Conservation (phyloP, 192 early-diverging fungal genomes). For the Diversispora eburnea region DNA sequence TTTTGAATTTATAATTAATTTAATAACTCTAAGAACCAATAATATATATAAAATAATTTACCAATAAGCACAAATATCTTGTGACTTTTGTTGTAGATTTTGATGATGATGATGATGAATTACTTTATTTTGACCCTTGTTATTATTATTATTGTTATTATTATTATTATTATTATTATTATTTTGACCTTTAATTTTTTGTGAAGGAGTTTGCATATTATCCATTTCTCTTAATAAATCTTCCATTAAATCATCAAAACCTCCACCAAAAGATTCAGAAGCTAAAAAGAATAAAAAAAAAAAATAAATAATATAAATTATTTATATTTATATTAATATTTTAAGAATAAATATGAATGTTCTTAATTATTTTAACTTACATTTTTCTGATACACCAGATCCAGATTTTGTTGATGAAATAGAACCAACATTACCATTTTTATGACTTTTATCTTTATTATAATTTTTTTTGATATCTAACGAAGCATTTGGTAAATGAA, state of each 20-base stretch:
- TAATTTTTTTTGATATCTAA: no score
- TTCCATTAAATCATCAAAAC: slow-evolving; percentile 42
- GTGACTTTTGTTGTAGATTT: neutral
- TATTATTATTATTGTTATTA: slow-evolving; percentile 29
- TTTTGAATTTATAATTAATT: neutral
- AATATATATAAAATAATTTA: slow-evolving; percentile 32
- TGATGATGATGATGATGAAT: neutral
- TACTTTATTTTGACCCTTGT: slow-evolving; percentile 28
- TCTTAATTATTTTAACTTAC: no score
- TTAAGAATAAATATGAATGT: no score
- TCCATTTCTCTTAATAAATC: slow-evolving; percentile 44
- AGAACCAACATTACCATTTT: no score
- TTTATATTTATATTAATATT: neutral
- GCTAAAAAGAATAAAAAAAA: neutral
- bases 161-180: neutral
- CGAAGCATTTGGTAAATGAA: no score
- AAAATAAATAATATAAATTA: neutral
- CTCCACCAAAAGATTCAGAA: slow-evolving; percentile 29
- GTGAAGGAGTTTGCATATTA: slow-evolving; percentile 35
- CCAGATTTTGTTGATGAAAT: no score
- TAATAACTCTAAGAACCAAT: neutral
- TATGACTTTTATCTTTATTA: no score
- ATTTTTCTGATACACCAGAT: no score
- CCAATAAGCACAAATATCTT: slow-evolving; percentile 53
- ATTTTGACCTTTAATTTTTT: slow-evolving; percentile 12